These are phyloP conservation scores for Psilocybe mexicana DNA, from an alignment of 1,284 basidiomycete genomes.

Conservation along the genomic window DNA sequence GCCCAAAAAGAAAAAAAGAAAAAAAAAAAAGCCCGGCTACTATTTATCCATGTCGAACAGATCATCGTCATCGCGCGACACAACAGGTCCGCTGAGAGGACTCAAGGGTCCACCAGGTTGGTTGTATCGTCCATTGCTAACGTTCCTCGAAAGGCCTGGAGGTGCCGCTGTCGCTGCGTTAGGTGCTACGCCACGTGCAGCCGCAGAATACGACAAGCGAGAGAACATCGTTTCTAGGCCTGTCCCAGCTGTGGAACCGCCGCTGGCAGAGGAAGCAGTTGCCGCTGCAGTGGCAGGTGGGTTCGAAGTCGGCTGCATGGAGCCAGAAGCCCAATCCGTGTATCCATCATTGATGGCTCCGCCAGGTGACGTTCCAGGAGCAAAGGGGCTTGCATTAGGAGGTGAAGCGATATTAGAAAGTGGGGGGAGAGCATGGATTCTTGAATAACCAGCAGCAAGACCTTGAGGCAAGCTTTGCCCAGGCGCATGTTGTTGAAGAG, in stretches of 20 bases:
- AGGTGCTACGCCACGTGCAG: slow-evolving; percentile 27
- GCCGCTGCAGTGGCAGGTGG: not conserved
- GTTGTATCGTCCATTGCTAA: slow-evolving; percentile 38
- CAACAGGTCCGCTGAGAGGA: slow-evolving; percentile 56
- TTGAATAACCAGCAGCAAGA: slow-evolving; percentile 81
- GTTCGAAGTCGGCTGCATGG: not conserved
- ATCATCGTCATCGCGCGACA: slow-evolving; percentile 61
- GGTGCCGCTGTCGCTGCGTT: slow-evolving; percentile 20
- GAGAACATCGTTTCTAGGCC: slow-evolving; percentile 52
- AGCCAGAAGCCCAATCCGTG: slow-evolving; percentile 27
- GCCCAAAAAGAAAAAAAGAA: not conserved
- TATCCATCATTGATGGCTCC: slow-evolving; percentile 27
- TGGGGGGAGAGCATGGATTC: slow-evolving; percentile 75
- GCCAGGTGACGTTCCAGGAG: slow-evolving; percentile 26
- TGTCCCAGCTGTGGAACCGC: slow-evolving; percentile 14
- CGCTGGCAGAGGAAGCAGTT: not conserved
- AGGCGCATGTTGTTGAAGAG: slow-evolving; percentile 77
- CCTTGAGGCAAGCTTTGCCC: slow-evolving; percentile 88
- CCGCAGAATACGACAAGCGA: slow-evolving; percentile 47
- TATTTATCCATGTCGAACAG: slow-evolving; percentile 66
- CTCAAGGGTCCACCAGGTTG: slow-evolving; percentile 24
- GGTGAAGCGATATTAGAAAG: slow-evolving; percentile 41
- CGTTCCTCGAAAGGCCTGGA: slow-evolving; percentile 40
- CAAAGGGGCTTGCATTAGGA: slow-evolving; percentile 36
- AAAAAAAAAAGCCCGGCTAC: slow-evolving; percentile 3